Evolutionary conservation across 2,329 filamentous ascomycete genomes (phyloP).

Genomic region (Xylariaceae sp.): DNA sequence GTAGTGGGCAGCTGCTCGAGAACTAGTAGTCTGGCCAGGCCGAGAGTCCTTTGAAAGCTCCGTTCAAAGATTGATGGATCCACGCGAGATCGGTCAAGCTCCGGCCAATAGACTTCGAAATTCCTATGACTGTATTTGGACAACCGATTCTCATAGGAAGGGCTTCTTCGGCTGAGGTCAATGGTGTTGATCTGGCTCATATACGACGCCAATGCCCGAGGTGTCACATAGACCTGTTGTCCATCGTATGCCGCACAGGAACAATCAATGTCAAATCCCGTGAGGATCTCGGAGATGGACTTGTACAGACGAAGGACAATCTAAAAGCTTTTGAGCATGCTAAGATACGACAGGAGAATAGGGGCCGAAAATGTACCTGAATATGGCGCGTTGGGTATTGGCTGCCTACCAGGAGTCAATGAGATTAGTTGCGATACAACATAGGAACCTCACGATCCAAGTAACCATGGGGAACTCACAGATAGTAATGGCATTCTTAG

Average conservation of each 20-base stretch:
- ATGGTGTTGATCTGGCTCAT: slow-evolving; percentile 79
- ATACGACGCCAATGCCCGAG: slow-evolving; percentile 70
- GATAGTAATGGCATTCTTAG: slow-evolving; percentile 84
- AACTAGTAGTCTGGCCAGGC: slow-evolving; percentile 72
- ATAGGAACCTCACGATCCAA: not conserved
- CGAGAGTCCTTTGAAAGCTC: slow-evolving; percentile 68
- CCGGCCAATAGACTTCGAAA: slow-evolving; percentile 77
- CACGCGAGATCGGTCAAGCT: slow-evolving; percentile 66
- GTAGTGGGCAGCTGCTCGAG: slow-evolving; percentile 71
- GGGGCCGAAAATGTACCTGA: slow-evolving; percentile 39
- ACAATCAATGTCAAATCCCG: slow-evolving; percentile 84
- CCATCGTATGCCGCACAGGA: slow-evolving; percentile 78
- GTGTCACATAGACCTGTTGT: slow-evolving; percentile 70
- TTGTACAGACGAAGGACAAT: slow-evolving; percentile 84
- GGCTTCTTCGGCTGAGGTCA: slow-evolving; percentile 72
- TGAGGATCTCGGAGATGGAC: slow-evolving; percentile 75
- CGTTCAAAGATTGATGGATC: slow-evolving; percentile 86
- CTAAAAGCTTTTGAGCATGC: slow-evolving; percentile 8
- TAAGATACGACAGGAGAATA: not conserved
- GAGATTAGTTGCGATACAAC: not conserved
- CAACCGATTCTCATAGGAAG: slow-evolving; percentile 81
- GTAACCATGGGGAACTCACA: slow-evolving; percentile 28
- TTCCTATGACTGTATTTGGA: slow-evolving; percentile 81
- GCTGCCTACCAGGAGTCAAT: slow-evolving; percentile 44
- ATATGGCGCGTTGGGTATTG: slow-evolving; percentile 80